A percentile compares a stretch with the other conserved stretches of the same genome.
phyloP scores from a whole-genome alignment of 306 rosid genomes.

The Trifolium pratense region DNA sequence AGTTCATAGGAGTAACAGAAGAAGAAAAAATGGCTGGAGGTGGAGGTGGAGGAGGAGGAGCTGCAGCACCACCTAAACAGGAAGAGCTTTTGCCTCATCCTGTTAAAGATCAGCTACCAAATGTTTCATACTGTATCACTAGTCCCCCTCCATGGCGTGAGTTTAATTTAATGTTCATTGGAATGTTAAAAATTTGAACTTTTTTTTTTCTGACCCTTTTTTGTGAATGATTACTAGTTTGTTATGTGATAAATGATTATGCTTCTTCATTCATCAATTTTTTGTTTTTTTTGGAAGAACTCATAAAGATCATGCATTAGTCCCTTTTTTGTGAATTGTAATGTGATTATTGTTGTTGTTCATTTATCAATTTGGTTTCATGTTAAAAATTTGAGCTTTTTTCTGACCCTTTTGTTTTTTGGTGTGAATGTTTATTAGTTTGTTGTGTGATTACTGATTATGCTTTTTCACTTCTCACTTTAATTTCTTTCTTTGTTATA shows the following conservation, averaged over 20 bases:
- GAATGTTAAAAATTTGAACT: background rate
- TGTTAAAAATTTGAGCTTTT: background rate
- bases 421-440: background rate
- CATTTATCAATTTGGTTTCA: background rate
- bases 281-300: background rate
- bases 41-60: constrained; percentile 34
- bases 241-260: constrained; percentile 8
- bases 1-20: background rate
- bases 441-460: background rate
- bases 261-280: too few relatives aligned
- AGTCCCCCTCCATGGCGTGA: constrained; percentile 99
- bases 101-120: constrained; percentile 79
- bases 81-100: constrained; percentile 93
- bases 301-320: background rate
- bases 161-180: constrained; percentile 37
- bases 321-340: too few relatives aligned
- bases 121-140: constrained; percentile 78
- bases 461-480: too few relatives aligned
- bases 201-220: background rate
- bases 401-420: background rate
- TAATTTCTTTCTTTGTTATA: background rate
- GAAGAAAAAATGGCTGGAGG: constrained; percentile 62
- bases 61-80: constrained; percentile 82
- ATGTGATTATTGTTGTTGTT: background rate
- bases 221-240: background rate